Conservation (phyloP, 352 stramenopile genomes). For the Phytophthora tubulina region DNA sequence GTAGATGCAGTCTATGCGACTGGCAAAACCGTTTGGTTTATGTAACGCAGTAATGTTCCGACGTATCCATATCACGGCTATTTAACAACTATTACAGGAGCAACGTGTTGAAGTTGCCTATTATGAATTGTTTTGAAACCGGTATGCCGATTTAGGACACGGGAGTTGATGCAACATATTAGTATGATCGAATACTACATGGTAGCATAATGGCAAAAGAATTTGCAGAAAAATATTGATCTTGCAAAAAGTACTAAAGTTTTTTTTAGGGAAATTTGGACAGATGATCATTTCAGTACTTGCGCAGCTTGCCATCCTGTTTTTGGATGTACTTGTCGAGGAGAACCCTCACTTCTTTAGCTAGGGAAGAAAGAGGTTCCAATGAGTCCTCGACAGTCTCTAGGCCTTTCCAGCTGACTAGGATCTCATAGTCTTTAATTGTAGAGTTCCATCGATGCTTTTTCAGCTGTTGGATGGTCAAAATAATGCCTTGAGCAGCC, state of each 20-base stretch:
- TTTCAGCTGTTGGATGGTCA: neutral
- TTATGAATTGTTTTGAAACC: neutral
- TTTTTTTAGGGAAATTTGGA: neutral
- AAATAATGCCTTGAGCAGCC: conserved; percentile 5
- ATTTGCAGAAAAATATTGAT: no score
- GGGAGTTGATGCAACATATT: neutral
- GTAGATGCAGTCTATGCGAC: no score
- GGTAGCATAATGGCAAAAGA: no score
- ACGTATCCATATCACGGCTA: neutral
- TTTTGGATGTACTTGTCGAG: neutral
- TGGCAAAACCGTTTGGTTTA: neutral
- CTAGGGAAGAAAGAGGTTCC: neutral
- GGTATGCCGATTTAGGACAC: neutral
- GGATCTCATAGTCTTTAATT: conserved; percentile 1
- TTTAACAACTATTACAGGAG: neutral
- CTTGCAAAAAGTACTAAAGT: no score
- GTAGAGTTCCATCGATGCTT: neutral
- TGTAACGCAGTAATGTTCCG: neutral
- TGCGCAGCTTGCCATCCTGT: neutral
- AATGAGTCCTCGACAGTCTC: neutral
- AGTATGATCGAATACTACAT: neutral
- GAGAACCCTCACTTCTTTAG: conserved; percentile 1
- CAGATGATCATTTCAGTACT: neutral
- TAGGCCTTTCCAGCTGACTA: neutral
- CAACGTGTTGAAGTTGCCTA: neutral